These are phyloP conservation scores for Tetracladium maxilliforme DNA, from an alignment of 2,329 filamentous ascomycete genomes.

Conservation along the genomic window DNA sequence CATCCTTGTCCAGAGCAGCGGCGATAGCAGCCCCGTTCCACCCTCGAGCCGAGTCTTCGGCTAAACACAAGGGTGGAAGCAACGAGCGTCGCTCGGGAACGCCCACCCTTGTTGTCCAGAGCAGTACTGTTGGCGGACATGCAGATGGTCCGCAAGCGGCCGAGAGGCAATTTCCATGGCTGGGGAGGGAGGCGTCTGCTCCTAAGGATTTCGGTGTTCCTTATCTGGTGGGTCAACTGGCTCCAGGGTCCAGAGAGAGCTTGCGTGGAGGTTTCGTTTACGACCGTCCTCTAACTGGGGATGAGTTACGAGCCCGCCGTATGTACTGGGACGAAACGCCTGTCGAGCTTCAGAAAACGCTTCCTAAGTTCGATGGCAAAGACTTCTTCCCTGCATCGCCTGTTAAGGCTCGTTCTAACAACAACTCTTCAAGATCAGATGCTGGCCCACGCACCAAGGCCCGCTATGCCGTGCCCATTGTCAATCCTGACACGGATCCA, in stretches of 20 bases:
- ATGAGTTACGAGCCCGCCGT: conserved; percentile 41
- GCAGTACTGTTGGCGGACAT: too few species aligned
- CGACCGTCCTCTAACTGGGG: conserved; percentile 37
- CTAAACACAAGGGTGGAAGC: too few species aligned
- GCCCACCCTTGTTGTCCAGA: too few species aligned
- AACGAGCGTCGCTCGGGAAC: too few species aligned
- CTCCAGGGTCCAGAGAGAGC: conserved; percentile 25
- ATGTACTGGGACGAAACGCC: conserved; percentile 46
- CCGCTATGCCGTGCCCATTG: background rate
- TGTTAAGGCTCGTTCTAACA: conserved; percentile 16
- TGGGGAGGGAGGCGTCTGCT: too few species aligned
- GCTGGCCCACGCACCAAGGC: conserved; percentile 1
- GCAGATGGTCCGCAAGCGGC: too few species aligned
- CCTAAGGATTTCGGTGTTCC: too few species aligned
- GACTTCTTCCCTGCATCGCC: conserved; percentile 47
- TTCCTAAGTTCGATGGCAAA: conserved; percentile 51
- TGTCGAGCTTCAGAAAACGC: conserved; percentile 29
- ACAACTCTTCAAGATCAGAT: background rate
- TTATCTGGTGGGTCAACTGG: conserved; percentile 39
- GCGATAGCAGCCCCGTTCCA: conserved; percentile 17
- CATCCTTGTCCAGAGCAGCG: too few species aligned
- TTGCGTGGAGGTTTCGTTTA: conserved; percentile 36
- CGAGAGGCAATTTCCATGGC: too few species aligned
- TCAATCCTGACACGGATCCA: background rate
- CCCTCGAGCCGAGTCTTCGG: conserved; percentile 12